Conservation (phyloP, 2,329 filamentous ascomycete species). For the Ophiostoma ulmi region DNA sequence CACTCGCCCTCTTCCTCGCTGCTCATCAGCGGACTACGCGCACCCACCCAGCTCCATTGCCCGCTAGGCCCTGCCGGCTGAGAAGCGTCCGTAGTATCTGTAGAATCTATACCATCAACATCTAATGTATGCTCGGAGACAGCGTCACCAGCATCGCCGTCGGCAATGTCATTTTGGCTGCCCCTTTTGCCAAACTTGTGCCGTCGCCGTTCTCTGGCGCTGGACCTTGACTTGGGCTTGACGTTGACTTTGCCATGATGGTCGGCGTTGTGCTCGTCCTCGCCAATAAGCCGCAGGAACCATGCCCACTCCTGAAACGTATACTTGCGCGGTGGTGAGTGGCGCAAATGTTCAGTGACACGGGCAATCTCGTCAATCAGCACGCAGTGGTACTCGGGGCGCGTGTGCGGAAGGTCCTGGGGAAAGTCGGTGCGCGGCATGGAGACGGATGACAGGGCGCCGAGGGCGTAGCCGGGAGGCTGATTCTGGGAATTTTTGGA, state of each 20-base stretch:
- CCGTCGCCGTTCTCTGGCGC: neutral
- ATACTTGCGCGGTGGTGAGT: slow-evolving; percentile 59
- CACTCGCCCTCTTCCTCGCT: slow-evolving; percentile 65
- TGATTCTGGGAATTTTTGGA: neutral
- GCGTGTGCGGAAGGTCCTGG: slow-evolving; percentile 37
- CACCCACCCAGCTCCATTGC: slow-evolving; percentile 69
- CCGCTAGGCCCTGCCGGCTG: neutral
- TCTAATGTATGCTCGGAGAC: neutral
- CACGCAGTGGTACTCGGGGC: slow-evolving; percentile 54
- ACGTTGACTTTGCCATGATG: slow-evolving; percentile 44
- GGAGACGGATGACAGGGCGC: slow-evolving; percentile 28
- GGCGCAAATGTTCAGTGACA: slow-evolving; percentile 59
- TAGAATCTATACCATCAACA: neutral
- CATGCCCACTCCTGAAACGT: slow-evolving; percentile 81
- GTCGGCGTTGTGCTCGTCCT: slow-evolving; percentile 51
- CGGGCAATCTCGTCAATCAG: slow-evolving; percentile 67
- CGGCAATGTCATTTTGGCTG: neutral
- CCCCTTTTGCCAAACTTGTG: neutral
- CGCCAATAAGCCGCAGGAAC: slow-evolving; percentile 71
- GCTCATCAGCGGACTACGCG: slow-evolving; percentile 64
- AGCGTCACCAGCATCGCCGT: neutral
- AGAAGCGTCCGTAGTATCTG: neutral
- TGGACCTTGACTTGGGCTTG: slow-evolving; percentile 5
- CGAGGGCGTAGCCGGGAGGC: slow-evolving; percentile 16
- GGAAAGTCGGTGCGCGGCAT: slow-evolving; percentile 36